A percentile compares a stretch with the other conserved stretches of the same genome.
Conservation (phyloP, 2,329 filamentous ascomycete species). For the Fusarium albosuccineum region DNA sequence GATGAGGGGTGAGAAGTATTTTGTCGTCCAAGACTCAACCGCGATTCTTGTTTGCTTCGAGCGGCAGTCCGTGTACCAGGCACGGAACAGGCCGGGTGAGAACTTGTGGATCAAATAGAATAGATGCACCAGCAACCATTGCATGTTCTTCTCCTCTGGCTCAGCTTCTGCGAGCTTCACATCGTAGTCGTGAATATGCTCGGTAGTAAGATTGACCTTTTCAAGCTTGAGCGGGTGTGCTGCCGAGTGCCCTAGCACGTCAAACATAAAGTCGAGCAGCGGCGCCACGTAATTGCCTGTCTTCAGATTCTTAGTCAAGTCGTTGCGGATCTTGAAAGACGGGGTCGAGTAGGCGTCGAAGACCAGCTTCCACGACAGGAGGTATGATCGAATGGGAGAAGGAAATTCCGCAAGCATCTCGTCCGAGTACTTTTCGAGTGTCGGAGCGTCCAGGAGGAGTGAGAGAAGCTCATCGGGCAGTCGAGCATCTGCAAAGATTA, state of each 20-base stretch:
- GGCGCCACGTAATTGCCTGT: slow-evolving; percentile 75
- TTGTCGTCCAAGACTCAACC: slow-evolving; percentile 87
- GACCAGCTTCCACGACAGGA: slow-evolving; percentile 89
- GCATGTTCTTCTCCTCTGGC: slow-evolving; percentile 77
- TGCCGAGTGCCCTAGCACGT: slow-evolving; percentile 83
- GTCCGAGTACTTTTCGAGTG: slow-evolving; percentile 74
- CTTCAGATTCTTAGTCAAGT: slow-evolving; percentile 85
- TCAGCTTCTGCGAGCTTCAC: slow-evolving; percentile 68
- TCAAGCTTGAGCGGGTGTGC: slow-evolving; percentile 81
- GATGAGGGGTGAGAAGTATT: slow-evolving; percentile 80
- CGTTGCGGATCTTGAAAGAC: slow-evolving; percentile 83
- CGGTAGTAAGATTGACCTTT: slow-evolving; percentile 70
- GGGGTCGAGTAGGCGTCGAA: slow-evolving; percentile 87
- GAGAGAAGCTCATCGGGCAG: slow-evolving; percentile 89
- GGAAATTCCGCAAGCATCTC: slow-evolving; percentile 78
- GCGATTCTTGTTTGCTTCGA: slow-evolving; percentile 84
- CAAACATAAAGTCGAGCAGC: slow-evolving; percentile 83
- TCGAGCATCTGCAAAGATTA: slow-evolving; percentile 64
- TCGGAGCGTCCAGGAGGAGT: slow-evolving; percentile 82
- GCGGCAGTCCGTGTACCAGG: slow-evolving; percentile 86
- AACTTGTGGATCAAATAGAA: slow-evolving; percentile 87
- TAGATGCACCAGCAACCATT: slow-evolving; percentile 86
- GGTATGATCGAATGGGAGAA: slow-evolving; percentile 78
- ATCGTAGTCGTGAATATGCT: slow-evolving; percentile 69
- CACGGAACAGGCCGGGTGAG: slow-evolving; percentile 81